Evolutionary conservation across 2,329 filamentous ascomycete genomes (phyloP).

Genomic region (Zalaria sp.): DNA sequence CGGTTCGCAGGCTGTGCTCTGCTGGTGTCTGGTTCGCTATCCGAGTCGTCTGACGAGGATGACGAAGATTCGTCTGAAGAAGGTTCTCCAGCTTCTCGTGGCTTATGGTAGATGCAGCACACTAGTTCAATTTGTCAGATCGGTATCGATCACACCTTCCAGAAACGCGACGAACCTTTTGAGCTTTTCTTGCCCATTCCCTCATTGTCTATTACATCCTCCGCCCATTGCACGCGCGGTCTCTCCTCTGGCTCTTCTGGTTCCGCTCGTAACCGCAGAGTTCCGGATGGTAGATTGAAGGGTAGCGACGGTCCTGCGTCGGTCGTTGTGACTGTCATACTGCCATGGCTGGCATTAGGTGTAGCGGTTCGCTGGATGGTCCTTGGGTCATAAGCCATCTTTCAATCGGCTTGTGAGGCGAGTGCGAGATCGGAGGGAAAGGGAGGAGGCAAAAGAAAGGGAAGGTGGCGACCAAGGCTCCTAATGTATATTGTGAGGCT

Average conservation of each 20-base stretch:
- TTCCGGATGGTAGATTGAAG: conserved; percentile 12
- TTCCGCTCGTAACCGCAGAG: conserved; percentile 25
- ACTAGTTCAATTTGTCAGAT: conserved; percentile 38
- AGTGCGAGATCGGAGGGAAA: neutral
- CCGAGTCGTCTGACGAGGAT: conserved; percentile 38
- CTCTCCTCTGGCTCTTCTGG: conserved; percentile 24
- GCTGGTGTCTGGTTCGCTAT: conserved; percentile 41
- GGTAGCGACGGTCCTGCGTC: conserved; percentile 9
- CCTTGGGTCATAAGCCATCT: conserved; percentile 4
- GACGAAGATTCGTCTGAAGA: conserved; percentile 51
- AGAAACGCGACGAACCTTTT: conserved; percentile 48
- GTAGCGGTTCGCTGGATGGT: conserved; percentile 9
- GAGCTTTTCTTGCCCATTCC: conserved; percentile 85
- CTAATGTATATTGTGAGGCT: too few relatives aligned
- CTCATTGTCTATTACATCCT: conserved; percentile 90
- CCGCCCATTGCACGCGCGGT: conserved; percentile 76
- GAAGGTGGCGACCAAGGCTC: neutral
- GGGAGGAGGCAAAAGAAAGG: neutral
- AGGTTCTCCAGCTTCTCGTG: conserved; percentile 68
- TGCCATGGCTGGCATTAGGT: conserved; percentile 14
- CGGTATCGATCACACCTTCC: too few relatives aligned
- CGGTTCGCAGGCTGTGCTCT: conserved; percentile 20
- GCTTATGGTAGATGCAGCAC: conserved; percentile 97
- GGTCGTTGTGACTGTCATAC: conserved; percentile 17
- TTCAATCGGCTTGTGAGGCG: neutral